Percentiles rank a stretch among this genome's conserved stretches.
phyloP scores from a whole-genome alignment of 2,329 filamentous ascomycete genomes.

The Paraconiothyrium brasiliense region DNA sequence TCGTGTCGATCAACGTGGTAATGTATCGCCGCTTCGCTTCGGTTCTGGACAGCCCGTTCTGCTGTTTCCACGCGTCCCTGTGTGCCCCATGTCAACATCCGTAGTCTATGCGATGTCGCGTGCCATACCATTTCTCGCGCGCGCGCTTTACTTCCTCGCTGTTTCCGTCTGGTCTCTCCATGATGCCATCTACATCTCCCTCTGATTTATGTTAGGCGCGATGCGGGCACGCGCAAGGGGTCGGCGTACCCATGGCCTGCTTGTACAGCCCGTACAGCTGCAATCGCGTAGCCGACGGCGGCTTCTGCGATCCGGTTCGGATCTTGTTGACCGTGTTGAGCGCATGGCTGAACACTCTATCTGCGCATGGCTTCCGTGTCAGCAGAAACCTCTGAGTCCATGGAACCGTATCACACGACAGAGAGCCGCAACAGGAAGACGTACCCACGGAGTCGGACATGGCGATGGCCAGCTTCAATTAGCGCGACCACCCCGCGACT shows the following conservation, averaged over 20 bases:
- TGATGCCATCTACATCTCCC: slow-evolving; percentile 92
- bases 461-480: slow-evolving; percentile 41
- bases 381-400: slow-evolving; percentile 13
- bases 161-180: slow-evolving; percentile 76
- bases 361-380: slow-evolving; percentile 57
- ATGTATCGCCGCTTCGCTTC: slow-evolving; percentile 96
- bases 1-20: slow-evolving; percentile 91
- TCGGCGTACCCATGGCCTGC: slow-evolving; percentile 80
- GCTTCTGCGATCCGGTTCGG: slow-evolving; percentile 88
- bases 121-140: slow-evolving; percentile 71
- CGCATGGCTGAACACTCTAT: slow-evolving; percentile 98
- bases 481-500: slow-evolving; percentile 30
- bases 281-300: slow-evolving; percentile 83
- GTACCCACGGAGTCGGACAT: slow-evolving; percentile 51
- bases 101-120: slow-evolving; percentile 20
- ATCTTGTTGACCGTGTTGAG: slow-evolving; percentile 99
- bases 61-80: slow-evolving; percentile 92
- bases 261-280: slow-evolving; percentile 98
- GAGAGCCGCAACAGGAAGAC: slow-evolving; percentile 23
- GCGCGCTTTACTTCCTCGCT: slow-evolving; percentile 63
- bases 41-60: slow-evolving; percentile 82
- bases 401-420: background rate
- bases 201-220: slow-evolving; percentile 60
- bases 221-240: background rate
- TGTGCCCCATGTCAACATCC: slow-evolving; percentile 13